Evolutionary conservation across 2,329 filamentous ascomycete species (phyloP).

Genomic region (Hypoxylon sp.): DNA sequence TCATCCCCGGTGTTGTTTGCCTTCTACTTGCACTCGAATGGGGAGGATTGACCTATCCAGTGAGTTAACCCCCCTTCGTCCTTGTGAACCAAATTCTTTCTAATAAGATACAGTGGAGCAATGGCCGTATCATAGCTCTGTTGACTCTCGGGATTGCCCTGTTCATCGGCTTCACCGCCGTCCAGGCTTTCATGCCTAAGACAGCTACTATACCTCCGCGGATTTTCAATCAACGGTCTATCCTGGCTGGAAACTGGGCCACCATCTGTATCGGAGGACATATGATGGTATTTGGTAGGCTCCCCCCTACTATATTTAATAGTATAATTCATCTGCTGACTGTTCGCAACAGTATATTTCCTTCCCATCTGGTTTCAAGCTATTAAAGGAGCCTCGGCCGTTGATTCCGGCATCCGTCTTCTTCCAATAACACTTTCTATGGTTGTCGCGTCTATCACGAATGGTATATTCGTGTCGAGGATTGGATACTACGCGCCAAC

Average conservation of each 20-base stretch:
- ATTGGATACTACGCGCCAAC: constrained; percentile 52
- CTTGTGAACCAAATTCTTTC: constrained; percentile 29
- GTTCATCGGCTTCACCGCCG: constrained; percentile 52
- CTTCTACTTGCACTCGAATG: constrained; percentile 63
- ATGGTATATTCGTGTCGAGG: constrained; percentile 45
- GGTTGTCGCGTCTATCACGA: constrained; percentile 48
- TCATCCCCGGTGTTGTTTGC: constrained; percentile 54
- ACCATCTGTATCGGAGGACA: constrained; percentile 43
- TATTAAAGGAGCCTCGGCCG: constrained; percentile 48
- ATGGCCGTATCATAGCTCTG: constrained; percentile 54
- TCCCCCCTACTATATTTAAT: background rate
- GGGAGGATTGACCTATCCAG: constrained; percentile 54
- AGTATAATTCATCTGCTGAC: background rate
- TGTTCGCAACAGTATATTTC: constrained; percentile 50
- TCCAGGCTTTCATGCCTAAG: constrained; percentile 41
- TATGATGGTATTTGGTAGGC: constrained; percentile 49
- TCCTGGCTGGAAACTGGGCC: constrained; percentile 33
- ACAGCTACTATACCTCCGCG: constrained; percentile 42
- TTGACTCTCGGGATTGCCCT: constrained; percentile 53
- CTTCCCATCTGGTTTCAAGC: constrained; percentile 55
- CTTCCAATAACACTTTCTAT: constrained; percentile 51
- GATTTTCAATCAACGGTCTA: constrained; percentile 44
- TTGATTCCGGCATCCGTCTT: constrained; percentile 54
- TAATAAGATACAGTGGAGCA: constrained; percentile 49
- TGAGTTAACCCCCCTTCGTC: constrained; percentile 46